Evolutionary conservation across 2,329 filamentous ascomycete genomes (phyloP).

Genomic region (Botryotinia globosa): DNA sequence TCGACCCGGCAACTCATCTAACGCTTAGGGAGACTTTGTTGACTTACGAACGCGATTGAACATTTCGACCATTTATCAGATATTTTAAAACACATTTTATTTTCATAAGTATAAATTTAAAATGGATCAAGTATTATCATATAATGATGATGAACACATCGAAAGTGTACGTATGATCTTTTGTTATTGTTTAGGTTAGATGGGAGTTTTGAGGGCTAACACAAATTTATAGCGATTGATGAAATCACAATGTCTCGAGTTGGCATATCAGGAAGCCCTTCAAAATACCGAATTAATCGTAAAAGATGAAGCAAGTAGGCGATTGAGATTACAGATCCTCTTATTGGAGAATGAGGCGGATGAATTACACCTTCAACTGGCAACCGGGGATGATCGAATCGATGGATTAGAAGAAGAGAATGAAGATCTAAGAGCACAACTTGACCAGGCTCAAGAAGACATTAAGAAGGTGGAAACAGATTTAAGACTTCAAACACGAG

Average conservation of each 20-base stretch:
- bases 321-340: conserved; percentile 65
- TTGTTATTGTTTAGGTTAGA: neutral
- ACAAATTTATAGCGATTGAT: conserved; percentile 31
- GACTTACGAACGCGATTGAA: conserved; percentile 14
- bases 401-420: conserved; percentile 51
- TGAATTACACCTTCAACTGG: conserved; percentile 61
- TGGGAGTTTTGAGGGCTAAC: conserved; percentile 10
- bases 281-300: conserved; percentile 65
- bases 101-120: conserved; percentile 12
- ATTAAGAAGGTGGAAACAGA: conserved; percentile 39
- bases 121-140: conserved; percentile 36
- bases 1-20: conserved; percentile 14
- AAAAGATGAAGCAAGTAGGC: conserved; percentile 72
- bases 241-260: conserved; percentile 53
- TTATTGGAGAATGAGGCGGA: conserved; percentile 74
- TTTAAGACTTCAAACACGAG: conserved; percentile 49
- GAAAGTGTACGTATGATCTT: conserved; percentile 30
- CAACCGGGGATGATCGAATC: conserved; percentile 58
- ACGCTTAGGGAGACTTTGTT: conserved; percentile 9
- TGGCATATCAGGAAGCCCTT: conserved; percentile 64
- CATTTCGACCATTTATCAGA: neutral
- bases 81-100: conserved; percentile 4
- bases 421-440: conserved; percentile 47
- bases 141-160: conserved; percentile 33
- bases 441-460: conserved; percentile 47